Percentiles rank a stretch among this genome's conserved stretches.
phyloP scores from a whole-genome alignment of 768 basidiomycete genomes.

The Pleurotus ostreatus region DNA sequence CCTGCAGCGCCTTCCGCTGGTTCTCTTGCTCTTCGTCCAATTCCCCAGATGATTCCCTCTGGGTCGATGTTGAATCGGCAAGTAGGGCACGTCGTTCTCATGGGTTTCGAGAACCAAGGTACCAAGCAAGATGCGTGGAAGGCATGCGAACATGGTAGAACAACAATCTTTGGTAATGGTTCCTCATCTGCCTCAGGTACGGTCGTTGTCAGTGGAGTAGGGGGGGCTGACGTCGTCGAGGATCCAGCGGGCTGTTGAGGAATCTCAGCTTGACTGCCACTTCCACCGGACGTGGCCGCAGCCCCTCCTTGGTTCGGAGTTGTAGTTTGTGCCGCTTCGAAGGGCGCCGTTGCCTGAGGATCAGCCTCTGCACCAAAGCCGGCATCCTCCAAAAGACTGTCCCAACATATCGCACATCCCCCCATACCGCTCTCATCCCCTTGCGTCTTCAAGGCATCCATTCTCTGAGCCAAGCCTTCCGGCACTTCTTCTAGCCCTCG shows the following conservation, averaged over 20 bases:
- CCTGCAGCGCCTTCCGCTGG: constrained; percentile 4
- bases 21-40: constrained; percentile 18
- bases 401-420: constrained; percentile 78
- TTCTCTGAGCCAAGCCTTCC: constrained; percentile 56
- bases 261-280: not conserved
- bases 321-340: not conserved
- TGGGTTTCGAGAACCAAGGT: constrained; percentile 80
- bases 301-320: no score
- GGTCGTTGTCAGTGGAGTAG: constrained; percentile 1
- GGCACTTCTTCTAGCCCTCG: constrained; percentile 66
- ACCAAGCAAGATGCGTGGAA: constrained; percentile 77
- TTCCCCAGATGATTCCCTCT: constrained; percentile 57
- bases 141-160: constrained; percentile 77
- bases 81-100: constrained; percentile 78
- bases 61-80: constrained; percentile 85
- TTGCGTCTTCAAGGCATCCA: constrained; percentile 31
- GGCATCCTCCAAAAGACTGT: constrained; percentile 48
- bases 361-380: constrained; percentile 18
- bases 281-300: constrained; percentile 3
- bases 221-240: not conserved
- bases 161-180: constrained; percentile 45
- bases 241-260: constrained; percentile 10
- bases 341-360: constrained; percentile 15
- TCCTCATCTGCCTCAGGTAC: constrained; percentile 9
- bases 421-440: constrained; percentile 26